Percentiles rank a stretch among this genome's conserved stretches.
Conservation (phyloP, 805 yeast species). For the Starmerella khaoyaiensis region DNA sequence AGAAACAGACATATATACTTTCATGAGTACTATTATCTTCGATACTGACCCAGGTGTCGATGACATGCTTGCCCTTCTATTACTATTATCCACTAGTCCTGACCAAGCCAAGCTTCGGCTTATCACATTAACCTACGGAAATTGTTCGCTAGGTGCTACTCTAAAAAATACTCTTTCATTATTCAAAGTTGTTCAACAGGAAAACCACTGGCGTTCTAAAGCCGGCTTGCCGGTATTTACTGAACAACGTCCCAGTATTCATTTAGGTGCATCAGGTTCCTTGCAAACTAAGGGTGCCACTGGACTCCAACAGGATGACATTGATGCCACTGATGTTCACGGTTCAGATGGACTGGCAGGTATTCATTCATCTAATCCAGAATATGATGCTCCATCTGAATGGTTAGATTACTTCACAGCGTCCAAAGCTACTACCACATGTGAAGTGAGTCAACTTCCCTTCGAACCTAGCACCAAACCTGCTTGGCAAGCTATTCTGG, state of each 20-base stretch:
- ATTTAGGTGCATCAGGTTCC: slow-evolving; percentile 26
- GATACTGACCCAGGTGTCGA: slow-evolving; percentile 36
- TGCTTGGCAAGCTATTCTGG: slow-evolving; percentile 29
- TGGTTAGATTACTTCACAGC: slow-evolving; percentile 23
- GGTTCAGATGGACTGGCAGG: slow-evolving; percentile 34
- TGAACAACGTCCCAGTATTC: slow-evolving; percentile 26
- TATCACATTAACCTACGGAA: slow-evolving; percentile 31
- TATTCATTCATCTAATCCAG: slow-evolving; percentile 28
- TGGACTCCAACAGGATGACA: background rate
- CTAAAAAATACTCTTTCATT: slow-evolving; percentile 28
- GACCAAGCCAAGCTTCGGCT: slow-evolving; percentile 23
- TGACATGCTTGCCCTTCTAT: slow-evolving; percentile 31
- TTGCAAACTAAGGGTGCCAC: background rate
- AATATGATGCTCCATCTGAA: slow-evolving; percentile 26
- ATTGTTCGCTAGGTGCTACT: slow-evolving; percentile 28
- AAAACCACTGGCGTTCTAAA: slow-evolving; percentile 22
- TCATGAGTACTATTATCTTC: slow-evolving; percentile 28
- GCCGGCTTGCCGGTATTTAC: slow-evolving; percentile 20
- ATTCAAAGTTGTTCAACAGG: slow-evolving; percentile 28
- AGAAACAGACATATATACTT: too few relatives aligned
- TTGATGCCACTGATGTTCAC: slow-evolving; percentile 32
- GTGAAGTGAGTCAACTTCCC: slow-evolving; percentile 20
- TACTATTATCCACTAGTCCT: slow-evolving; percentile 26
- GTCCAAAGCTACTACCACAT: too few relatives aligned
- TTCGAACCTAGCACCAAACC: slow-evolving; percentile 25